Base-by-base conservation (phyloP, 2,329 filamentous ascomycete species). In the Xylaria arbuscula region DNA sequence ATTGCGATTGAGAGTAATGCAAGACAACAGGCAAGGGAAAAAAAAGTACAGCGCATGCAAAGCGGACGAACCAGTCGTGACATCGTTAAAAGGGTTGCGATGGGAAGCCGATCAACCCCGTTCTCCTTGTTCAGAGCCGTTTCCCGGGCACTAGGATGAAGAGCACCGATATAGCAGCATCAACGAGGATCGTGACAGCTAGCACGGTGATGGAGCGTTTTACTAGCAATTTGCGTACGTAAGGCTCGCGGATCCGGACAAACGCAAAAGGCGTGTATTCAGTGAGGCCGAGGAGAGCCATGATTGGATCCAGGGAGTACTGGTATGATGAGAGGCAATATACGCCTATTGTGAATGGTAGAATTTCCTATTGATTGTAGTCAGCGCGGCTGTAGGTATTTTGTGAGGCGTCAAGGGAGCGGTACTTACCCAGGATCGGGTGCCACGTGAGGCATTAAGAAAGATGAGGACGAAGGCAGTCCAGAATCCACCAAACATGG, bases 251-350 rank as follows among this genome's bases (percentile, higher is more conserved):
- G 71, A 98, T 93, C 48, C 89, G 88, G 28, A 92, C 92, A 83
- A 97, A 98, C 80, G 90, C 92, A 85, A 98, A 94, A 59, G 97
- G 94, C 0, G 95, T 98, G 82, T 98, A 98, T 83, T 99, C 97
- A 83, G 94, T 98, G 80, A 90, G 91, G 42, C 95, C 94, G n/a
- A 92, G 80, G 22, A 98, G 86, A 4, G 94, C 96, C 80, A 98
- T 89, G 70, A 97, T 84, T 0, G 97, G 95, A 76, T 99, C 96
- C 60, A 99, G 89, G 72, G 93, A 94, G 82, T 98, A 99, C 80
- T 98, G 95, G 77, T 98, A 97, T 2, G 94, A 96, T 34, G 92
- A 88, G 40, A 97, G 88, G 75, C 92, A 90, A 81, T 99, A 99
- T 38, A 97, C 89, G 28, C 94, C 95, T 40, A 99, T 82, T 1